These are phyloP conservation scores for Vitis riparia DNA, from an alignment of 164 flowering plant genomes.

Conservation along the genomic window DNA sequence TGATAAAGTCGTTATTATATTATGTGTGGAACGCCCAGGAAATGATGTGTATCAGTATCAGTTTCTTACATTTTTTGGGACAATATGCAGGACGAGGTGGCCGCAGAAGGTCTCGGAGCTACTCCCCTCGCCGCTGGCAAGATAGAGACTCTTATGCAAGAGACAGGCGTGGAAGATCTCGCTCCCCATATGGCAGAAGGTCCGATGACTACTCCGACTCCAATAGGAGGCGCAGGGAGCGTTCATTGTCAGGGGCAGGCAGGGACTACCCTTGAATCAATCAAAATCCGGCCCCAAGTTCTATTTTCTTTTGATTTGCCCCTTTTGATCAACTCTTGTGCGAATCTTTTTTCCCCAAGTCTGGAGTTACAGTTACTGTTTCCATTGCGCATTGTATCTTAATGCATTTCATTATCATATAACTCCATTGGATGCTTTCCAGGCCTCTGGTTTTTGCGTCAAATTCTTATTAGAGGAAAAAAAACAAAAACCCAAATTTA, in stretches of 20 bases:
- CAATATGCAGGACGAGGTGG: constrained; percentile 40
- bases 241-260: constrained; percentile 30
- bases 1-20: no score
- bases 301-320: no score
- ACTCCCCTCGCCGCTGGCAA: constrained; percentile 41
- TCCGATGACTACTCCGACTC: constrained; percentile 27
- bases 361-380: no score
- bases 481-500: neutral
- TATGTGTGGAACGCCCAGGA: no score
- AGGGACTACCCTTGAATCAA: constrained; percentile 16
- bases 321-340: no score
- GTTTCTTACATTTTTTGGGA: neutral
- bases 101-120: constrained; percentile 44
- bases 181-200: constrained; percentile 43
- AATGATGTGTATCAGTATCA: no score
- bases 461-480: neutral
- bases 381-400: no score
- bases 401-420: no score
- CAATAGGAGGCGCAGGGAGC: constrained; percentile 37
- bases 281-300: no score
- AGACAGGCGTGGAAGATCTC: constrained; percentile 43
- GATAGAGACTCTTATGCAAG: constrained; percentile 36
- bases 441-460: no score
- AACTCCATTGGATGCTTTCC: no score
- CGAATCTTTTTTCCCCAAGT: no score